These are phyloP conservation scores for Thozetella sp. DNA, from an alignment of 495 filamentous ascomycete genomes.

Conservation along the genomic window DNA sequence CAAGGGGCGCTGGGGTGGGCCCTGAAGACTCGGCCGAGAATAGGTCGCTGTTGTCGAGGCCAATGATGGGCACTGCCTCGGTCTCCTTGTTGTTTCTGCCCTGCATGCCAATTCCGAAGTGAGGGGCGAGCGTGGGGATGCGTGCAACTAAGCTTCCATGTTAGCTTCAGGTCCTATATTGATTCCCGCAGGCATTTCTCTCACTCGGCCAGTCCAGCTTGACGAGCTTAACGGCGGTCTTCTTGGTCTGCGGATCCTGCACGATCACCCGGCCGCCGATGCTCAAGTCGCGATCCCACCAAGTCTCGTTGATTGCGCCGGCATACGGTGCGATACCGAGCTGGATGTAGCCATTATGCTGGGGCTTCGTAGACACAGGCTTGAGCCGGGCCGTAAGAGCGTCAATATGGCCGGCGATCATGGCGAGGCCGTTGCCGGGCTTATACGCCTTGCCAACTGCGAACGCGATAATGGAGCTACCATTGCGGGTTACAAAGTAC, in stretches of 20 bases:
- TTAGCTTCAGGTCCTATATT: too few species aligned
- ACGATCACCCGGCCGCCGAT: conserved; percentile 89
- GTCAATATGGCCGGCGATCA: conserved; percentile 89
- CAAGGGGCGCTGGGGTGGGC: conserved; percentile 37
- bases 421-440: conserved; percentile 80
- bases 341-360: conserved; percentile 82
- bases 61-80: conserved; percentile 92
- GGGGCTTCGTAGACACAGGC: conserved; percentile 81
- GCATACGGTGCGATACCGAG: conserved; percentile 93
- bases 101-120: conserved; percentile 81
- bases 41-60: conserved; percentile 75
- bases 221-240: conserved; percentile 80
- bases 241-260: conserved; percentile 69
- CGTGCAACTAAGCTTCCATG: conserved; percentile 66
- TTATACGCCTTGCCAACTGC: conserved; percentile 78
- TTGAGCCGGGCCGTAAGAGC: conserved; percentile 87
- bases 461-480: conserved; percentile 86
- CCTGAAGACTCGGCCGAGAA: conserved; percentile 18
- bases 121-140: conserved; percentile 90
- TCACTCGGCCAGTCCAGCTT: conserved; percentile 85
- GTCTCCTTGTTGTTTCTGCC: conserved; percentile 89
- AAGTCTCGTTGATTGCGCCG: conserved; percentile 79
- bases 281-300: conserved; percentile 94
- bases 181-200: not conserved
- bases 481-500: conserved; percentile 87